Percentiles rank a stretch among this genome's conserved stretches.
These are phyloP conservation scores for Ceratocystis diversiconidia DNA, from an alignment of 2,329 filamentous ascomycete species.

Conservation along the genomic window DNA sequence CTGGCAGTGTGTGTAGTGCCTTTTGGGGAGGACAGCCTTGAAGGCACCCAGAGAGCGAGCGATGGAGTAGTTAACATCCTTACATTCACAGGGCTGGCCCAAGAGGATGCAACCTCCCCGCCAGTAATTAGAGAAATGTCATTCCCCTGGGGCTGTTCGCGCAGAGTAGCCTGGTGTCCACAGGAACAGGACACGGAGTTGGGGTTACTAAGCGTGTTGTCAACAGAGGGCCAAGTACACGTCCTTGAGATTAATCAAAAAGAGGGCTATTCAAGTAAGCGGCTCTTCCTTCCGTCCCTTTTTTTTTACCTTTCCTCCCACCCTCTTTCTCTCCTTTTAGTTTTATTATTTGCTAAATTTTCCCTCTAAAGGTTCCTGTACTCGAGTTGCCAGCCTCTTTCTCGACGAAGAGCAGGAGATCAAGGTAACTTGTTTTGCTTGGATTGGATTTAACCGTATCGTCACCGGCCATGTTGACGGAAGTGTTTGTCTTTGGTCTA, in stretches of 20 bases:
- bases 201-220: constrained; percentile 36
- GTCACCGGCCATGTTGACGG: constrained; percentile 43
- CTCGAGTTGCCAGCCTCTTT: constrained; percentile 32
- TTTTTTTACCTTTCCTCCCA: not conserved
- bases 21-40: constrained; percentile 33
- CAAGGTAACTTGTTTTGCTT: constrained; percentile 39
- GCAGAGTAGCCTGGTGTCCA: constrained; percentile 41
- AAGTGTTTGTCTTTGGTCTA: constrained; percentile 42
- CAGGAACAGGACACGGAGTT: constrained; percentile 26
- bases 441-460: constrained; percentile 41
- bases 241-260: constrained; percentile 31
- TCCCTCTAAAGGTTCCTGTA: constrained; percentile 27
- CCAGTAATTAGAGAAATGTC: constrained; percentile 33
- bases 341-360: constrained; percentile 19
- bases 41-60: constrained; percentile 27
- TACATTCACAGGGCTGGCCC: constrained; percentile 29
- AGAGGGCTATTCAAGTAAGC: constrained; percentile 21
- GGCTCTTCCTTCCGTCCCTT: not conserved
- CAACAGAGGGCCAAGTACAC: constrained; percentile 36
- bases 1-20: constrained; percentile 40
- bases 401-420: constrained; percentile 34
- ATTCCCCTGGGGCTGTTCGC: constrained; percentile 37
- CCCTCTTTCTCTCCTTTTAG: not conserved
- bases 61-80: constrained; percentile 40
- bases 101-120: constrained; percentile 23